Evolutionary conservation across 208 protist species (phyloP).

Genomic region (Leishmania braziliensis): DNA sequence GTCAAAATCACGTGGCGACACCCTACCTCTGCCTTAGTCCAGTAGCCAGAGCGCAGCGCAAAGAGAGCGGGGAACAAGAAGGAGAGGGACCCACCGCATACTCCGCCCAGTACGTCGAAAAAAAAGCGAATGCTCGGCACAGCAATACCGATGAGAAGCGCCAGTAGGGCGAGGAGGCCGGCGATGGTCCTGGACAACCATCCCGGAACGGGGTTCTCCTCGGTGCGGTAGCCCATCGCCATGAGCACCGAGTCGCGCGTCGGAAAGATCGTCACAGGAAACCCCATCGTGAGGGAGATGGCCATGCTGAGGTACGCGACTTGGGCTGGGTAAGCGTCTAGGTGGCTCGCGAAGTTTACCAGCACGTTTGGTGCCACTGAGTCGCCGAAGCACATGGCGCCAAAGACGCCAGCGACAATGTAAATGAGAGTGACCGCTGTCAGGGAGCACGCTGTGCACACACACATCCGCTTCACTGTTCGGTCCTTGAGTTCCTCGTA

Average conservation of each 20-base stretch:
- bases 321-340: slow-evolving; percentile 49
- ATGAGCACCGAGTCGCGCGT: slow-evolving; percentile 74
- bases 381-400: slow-evolving; percentile 63
- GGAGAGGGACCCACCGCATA: slow-evolving; percentile 70
- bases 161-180: slow-evolving; percentile 58
- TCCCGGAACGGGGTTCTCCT: slow-evolving; percentile 31
- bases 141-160: slow-evolving; percentile 60
- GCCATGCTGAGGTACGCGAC: slow-evolving; percentile 73
- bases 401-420: slow-evolving; percentile 65
- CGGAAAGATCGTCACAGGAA: slow-evolving; percentile 86
- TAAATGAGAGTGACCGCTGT: slow-evolving; percentile 64
- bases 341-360: slow-evolving; percentile 63
- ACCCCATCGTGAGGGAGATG: slow-evolving; percentile 78
- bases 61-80: slow-evolving; percentile 83
- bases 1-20: slow-evolving; percentile 38
- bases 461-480: slow-evolving; percentile 53
- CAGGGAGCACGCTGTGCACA: slow-evolving; percentile 63
- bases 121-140: slow-evolving; percentile 80
- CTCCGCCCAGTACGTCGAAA: slow-evolving; percentile 77
- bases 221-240: slow-evolving; percentile 56
- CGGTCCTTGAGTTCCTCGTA: slow-evolving; percentile 74
- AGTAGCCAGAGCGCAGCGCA: slow-evolving; percentile 55
- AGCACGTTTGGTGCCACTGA: slow-evolving; percentile 74
- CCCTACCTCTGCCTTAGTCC: slow-evolving; percentile 43
- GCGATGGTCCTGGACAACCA: slow-evolving; percentile 50